Conservation (phyloP, 441 rosid species). For the Flueggea neowawraea region DNA sequence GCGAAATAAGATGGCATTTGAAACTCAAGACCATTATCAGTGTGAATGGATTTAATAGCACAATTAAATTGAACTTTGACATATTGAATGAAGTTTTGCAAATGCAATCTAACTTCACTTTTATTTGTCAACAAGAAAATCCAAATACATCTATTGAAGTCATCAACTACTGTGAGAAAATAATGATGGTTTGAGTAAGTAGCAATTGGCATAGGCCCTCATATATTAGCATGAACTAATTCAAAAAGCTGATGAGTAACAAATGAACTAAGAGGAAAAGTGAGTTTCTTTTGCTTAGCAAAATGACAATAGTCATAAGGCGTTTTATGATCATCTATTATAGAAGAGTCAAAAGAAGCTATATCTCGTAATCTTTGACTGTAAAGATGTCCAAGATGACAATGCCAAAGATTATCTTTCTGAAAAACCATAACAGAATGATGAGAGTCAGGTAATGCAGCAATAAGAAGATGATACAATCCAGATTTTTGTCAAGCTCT, state of each 20-base stretch:
- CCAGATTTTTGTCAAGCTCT: too few relatives aligned
- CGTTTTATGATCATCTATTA: background rate
- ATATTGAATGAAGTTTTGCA: background rate
- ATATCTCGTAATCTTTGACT: background rate
- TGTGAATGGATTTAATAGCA: background rate
- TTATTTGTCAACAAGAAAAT: background rate
- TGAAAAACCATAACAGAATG: too few relatives aligned
- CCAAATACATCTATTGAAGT: slow-evolving; percentile 1
- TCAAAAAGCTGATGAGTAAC: background rate
- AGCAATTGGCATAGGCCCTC: background rate
- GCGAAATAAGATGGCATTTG: background rate
- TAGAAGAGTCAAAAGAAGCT: too few relatives aligned
- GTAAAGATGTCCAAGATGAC: background rate
- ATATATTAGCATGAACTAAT: background rate
- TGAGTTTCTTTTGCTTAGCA: background rate
- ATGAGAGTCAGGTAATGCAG: too few relatives aligned
- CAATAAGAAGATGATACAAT: too few relatives aligned
- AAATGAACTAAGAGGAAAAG: background rate
- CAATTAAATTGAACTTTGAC: background rate
- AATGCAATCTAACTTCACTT: background rate
- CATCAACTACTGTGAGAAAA: slow-evolving; percentile 6
- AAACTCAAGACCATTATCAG: background rate
- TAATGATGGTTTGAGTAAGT: background rate
- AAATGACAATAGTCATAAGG: background rate
- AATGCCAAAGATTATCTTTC: background rate